Percentiles rank a stretch among this genome's conserved stretches.
phyloP scores from a whole-genome alignment of 2,329 filamentous ascomycete species.

The Xylariaceae sp. region DNA sequence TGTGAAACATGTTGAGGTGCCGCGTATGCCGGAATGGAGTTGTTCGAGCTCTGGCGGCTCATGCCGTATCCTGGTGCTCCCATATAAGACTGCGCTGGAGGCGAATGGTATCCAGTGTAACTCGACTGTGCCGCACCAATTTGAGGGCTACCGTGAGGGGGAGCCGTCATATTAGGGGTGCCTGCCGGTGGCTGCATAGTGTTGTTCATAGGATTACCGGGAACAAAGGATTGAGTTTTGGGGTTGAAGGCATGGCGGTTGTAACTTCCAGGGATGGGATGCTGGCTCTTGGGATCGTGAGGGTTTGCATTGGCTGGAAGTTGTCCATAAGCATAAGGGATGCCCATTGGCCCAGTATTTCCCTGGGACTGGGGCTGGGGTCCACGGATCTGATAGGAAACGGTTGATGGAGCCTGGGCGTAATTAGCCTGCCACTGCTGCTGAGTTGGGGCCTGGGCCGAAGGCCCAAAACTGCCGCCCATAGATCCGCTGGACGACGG shows the following conservation, averaged over 20 bases:
- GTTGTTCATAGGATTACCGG: slow-evolving; percentile 47
- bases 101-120: slow-evolving; percentile 45
- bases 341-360: slow-evolving; percentile 27
- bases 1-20: slow-evolving; percentile 35
- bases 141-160: slow-evolving; percentile 47
- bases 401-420: slow-evolving; percentile 24
- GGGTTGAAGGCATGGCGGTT: slow-evolving; percentile 87
- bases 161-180: slow-evolving; percentile 44
- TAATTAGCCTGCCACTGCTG: slow-evolving; percentile 34
- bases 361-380: slow-evolving; percentile 27
- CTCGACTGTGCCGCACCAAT: slow-evolving; percentile 47
- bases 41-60: slow-evolving; percentile 53
- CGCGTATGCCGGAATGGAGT: slow-evolving; percentile 48
- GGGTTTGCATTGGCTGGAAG: slow-evolving; percentile 65
- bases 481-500: slow-evolving; percentile 34
- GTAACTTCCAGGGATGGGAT: slow-evolving; percentile 79
- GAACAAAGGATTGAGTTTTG: slow-evolving; percentile 88
- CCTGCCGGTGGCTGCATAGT: slow-evolving; percentile 45
- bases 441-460: slow-evolving; percentile 32
- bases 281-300: slow-evolving; percentile 67
- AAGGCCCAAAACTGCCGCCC: slow-evolving; percentile 32
- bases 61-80: slow-evolving; percentile 45
- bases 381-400: slow-evolving; percentile 25
- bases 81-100: slow-evolving; percentile 43
- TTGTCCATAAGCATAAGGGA: slow-evolving; percentile 73